Conservation (phyloP, 2,329 filamentous ascomycete species). For the Pseudopithomyces maydicus region DNA sequence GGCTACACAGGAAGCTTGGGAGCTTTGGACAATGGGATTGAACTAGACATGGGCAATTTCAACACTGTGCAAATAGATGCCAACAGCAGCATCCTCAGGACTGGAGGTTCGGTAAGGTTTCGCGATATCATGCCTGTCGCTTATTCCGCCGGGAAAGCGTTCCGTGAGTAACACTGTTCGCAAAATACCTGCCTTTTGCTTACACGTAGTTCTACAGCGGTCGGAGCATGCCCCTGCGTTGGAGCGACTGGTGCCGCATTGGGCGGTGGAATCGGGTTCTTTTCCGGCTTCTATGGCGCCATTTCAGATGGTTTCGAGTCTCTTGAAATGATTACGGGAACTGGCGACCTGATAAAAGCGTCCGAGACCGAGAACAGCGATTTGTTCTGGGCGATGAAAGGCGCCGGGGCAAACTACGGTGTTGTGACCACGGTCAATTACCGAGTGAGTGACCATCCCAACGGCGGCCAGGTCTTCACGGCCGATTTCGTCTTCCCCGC, state of each 20-base stretch:
- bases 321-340: conserved; percentile 29
- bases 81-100: not conserved
- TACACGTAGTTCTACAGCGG: not conserved
- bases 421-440: conserved; percentile 27
- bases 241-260: conserved; percentile 63
- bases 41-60: not conserved
- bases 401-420: conserved; percentile 45
- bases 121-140: not conserved
- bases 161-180: too few relatives aligned
- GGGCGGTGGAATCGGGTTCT: conserved; percentile 60
- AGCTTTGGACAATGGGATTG: not conserved
- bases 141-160: not conserved
- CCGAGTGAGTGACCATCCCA: too few relatives aligned
- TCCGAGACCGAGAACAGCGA: conserved; percentile 34
- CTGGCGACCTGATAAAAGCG: conserved; percentile 33
- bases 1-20: not conserved
- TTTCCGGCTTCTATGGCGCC: conserved; percentile 51
- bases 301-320: conserved; percentile 16
- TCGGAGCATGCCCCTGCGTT: not conserved
- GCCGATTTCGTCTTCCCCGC: too few relatives aligned
- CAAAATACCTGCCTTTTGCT: not conserved
- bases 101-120: not conserved
- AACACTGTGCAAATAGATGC: not conserved
- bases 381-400: conserved; percentile 45
- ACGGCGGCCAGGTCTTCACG: too few relatives aligned